Base-by-base conservation (phyloP, 495 filamentous ascomycete genomes). In the Hyaloscypha hepaticicola region DNA sequence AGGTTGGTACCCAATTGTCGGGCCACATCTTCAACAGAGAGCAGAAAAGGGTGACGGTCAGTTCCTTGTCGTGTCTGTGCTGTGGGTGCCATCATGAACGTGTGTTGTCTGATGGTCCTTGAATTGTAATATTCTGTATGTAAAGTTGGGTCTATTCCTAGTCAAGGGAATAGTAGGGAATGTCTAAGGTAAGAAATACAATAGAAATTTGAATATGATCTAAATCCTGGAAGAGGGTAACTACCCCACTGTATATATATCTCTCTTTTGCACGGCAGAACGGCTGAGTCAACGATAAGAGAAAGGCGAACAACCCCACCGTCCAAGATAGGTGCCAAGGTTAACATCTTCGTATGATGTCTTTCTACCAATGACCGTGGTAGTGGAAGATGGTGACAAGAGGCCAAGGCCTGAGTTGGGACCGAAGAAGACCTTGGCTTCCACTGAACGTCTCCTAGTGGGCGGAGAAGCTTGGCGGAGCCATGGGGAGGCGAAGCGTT, bases 1-100 rank as follows among this genome's bases (percentile, higher is more conserved):
- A 85, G 68, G 72, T 85, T 77, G 6, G 84, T 84, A 33, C 75
- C 76, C 22, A 87, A 74, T 56, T 80, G 72, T 25, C 77, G 72
- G 26, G 77, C 77, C 58, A 87, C 79, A 72, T 89, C 79, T 63
- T 83, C 72, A 55, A 75, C 66, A 8, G 80, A 67, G 21, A 83
- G 73, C 29, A 83, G 79, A 64, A 83, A 86, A 5, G 83, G 83
- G 58, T 83, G 83, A 49, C 75, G 76, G 8, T 71, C 59, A 16
- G 66, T 68, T 25, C 55, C 21, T 31, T 33, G 50, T n/a, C 24
- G 21, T 6, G 22, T 29, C 51, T 64, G 56, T 24, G 52, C 61
- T 26, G 27, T 60, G 19, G 66, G 66, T 56, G 69, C 66, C 69
- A 71, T 71, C 24, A 27, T 60, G 64, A 60, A 29, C 12, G 3